Evolutionary conservation across 345 rosid genomes (phyloP).

Genomic region (Eucalyptus fibrosa): DNA sequence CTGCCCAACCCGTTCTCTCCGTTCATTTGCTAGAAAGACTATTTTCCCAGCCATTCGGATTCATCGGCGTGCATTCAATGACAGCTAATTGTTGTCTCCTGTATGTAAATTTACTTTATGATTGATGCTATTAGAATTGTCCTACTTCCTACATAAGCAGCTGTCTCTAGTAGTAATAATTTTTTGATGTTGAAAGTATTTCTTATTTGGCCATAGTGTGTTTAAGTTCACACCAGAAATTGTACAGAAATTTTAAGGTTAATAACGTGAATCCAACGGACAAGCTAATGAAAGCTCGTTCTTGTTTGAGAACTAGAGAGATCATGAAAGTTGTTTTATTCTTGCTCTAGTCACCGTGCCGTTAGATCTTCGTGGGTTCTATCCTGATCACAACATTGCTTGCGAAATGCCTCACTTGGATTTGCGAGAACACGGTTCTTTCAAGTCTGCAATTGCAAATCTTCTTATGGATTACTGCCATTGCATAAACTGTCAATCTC

Average conservation of each 20-base stretch:
- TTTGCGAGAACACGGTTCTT: background rate
- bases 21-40: constrained; percentile 3
- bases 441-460: background rate
- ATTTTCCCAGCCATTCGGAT: background rate
- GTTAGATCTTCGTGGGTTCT: background rate
- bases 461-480: background rate
- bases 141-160: background rate
- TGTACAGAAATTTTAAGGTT: background rate
- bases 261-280: background rate
- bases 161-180: background rate
- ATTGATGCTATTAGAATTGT: background rate
- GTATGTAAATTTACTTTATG: background rate
- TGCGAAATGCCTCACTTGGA: background rate
- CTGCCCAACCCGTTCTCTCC: background rate
- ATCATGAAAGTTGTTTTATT: background rate
- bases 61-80: background rate
- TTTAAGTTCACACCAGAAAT: background rate
- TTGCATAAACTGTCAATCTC: background rate
- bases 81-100: background rate
- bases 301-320: background rate
- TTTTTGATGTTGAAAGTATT: background rate
- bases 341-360: background rate
- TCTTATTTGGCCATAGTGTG: background rate
- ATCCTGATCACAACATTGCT: background rate
- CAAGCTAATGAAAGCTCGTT: background rate